These are phyloP conservation scores for Cicer yamashitae DNA, from an alignment of 306 rosid genomes.

Conservation along the genomic window DNA sequence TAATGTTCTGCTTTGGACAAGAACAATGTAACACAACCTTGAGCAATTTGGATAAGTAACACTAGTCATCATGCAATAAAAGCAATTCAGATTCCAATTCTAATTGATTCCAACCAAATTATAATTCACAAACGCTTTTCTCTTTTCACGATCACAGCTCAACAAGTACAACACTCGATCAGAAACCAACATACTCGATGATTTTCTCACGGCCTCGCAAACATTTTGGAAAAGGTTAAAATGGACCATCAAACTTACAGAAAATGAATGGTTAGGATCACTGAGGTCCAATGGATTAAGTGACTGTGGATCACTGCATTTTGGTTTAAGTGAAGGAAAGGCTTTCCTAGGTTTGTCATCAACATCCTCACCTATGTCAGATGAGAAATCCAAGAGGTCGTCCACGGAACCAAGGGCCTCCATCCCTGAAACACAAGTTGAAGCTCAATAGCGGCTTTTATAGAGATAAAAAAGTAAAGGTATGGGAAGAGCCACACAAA, in stretches of 20 bases:
- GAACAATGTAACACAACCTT: background rate
- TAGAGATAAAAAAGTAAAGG: slow-evolving; percentile 7
- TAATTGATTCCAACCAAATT: slow-evolving; percentile 25
- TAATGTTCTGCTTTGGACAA: slow-evolving; percentile 4
- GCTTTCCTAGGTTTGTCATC: slow-evolving; percentile 49
- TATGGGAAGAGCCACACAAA: background rate
- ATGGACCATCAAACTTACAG: slow-evolving; percentile 61
- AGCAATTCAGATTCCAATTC: slow-evolving; percentile 40
- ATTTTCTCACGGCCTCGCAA: slow-evolving; percentile 4
- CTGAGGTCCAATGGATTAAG: slow-evolving; percentile 46
- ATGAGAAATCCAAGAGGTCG: slow-evolving; percentile 73
- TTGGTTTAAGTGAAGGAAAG: slow-evolving; percentile 40
- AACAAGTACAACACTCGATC: slow-evolving; percentile 12
- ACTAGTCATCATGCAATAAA: background rate
- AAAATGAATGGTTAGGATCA: slow-evolving; percentile 50
- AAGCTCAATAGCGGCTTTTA: background rate
- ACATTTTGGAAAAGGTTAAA: background rate
- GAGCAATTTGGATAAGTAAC: slow-evolving; percentile 27
- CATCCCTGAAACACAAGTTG: slow-evolving; percentile 57
- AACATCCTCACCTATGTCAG: slow-evolving; percentile 64
- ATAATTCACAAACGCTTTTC: slow-evolving; percentile 22
- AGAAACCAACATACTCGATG: slow-evolving; percentile 15
- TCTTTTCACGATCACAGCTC: slow-evolving; percentile 3
- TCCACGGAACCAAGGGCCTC: slow-evolving; percentile 67
- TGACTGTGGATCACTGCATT: slow-evolving; percentile 43